Base-by-base conservation (phyloP, 768 basidiomycete species). In the Calocybe gangraenosa region DNA sequence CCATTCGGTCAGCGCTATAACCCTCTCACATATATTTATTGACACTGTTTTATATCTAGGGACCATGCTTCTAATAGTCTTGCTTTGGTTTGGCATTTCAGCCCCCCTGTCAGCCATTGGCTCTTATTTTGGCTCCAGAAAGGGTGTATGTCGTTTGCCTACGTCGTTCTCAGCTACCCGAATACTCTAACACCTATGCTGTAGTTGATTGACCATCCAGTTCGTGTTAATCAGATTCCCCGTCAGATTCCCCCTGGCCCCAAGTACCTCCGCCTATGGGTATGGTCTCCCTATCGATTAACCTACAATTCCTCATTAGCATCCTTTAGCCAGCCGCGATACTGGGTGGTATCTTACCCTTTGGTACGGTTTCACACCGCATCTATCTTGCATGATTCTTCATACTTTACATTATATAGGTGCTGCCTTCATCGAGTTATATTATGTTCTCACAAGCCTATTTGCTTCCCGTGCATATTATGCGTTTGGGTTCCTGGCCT, bases 401-500 rank as follows among this genome's bases (percentile, higher is more conserved):
- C 37, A 20, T 18, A 40, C 49, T 34, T 41, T 18, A 57, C 25
- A 44, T 33, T 25, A 4, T n/a, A 40, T 46, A 90, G 88, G 92
- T 42, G 94, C 95, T 37, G 92, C 91, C 2, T 97, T 96, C 57
- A 89, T 97, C 50, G 95, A 97, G 63, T 68, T 96, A 9, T 96
- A 92, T 65, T 96, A 93, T 59, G 81, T 95, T 35, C 72, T 97
- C 47, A 90, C 92, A 10, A 88, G 84, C 56, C 73, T 97, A 20
- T 98, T 96, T 56, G 93, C 93, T 18, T 87, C 91, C 8, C 78
- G 90, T 25, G 88, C 87, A 36, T 95, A 93, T 67, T 97, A 96
- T 62, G 95, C 95, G 9, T 97, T 97, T 60, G 95, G 95, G 13
- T 97, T 97, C 70, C 66, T 97, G 35, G 87, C 92, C 20, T 68